These are phyloP conservation scores for Centrapalus pauciflorus DNA, from an alignment of 129 eudicot species.

Conservation along the genomic window DNA sequence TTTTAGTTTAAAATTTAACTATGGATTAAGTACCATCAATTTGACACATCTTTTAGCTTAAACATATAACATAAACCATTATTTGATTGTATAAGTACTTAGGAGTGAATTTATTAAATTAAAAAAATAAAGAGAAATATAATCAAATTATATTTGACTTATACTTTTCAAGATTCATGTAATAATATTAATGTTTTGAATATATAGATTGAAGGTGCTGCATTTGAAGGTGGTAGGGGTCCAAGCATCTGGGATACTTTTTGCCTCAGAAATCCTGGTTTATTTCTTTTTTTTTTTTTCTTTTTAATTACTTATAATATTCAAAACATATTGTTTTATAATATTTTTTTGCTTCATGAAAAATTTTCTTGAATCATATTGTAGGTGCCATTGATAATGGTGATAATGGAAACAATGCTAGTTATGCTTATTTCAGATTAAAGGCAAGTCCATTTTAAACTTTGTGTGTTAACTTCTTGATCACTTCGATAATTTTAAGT, in stretches of 20 bases:
- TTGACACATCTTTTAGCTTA: background rate
- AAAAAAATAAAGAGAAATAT: background rate
- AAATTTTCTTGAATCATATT: background rate
- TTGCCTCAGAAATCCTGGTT: background rate
- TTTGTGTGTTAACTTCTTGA: background rate
- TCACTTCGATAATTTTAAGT: background rate
- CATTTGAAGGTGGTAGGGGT: background rate
- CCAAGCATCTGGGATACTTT: background rate
- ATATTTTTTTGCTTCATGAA: background rate
- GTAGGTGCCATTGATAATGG: constrained; percentile 23
- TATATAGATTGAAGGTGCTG: background rate
- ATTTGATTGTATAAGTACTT: background rate
- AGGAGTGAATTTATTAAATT: background rate
- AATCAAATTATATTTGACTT: background rate
- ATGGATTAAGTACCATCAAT: too few species aligned
- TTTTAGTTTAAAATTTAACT: too few species aligned
- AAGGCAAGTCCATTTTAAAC: constrained; percentile 7
- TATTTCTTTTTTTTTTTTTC: background rate
- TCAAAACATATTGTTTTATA: too few species aligned
- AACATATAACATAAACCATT: background rate
- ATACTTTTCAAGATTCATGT: background rate
- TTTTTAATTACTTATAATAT: too few species aligned
- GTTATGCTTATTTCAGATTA: constrained; percentile 15
- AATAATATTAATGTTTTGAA: background rate
- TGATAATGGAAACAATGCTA: constrained; percentile 25